Conservation (phyloP, 2,329 filamentous ascomycete species). For the Curvularia verruculosa region DNA sequence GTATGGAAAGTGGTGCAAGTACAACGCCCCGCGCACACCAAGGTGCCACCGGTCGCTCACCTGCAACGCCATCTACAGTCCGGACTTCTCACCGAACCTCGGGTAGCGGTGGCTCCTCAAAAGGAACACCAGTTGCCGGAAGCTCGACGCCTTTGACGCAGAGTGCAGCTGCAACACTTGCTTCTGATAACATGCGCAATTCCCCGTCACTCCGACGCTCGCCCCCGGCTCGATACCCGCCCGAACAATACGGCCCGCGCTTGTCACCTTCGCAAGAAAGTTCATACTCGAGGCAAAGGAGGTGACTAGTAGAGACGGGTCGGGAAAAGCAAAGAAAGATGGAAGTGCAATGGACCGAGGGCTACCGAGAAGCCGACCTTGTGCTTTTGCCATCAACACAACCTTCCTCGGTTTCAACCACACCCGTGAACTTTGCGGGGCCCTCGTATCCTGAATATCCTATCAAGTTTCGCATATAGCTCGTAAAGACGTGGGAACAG, state of each 20-base stretch:
- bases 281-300: conserved; percentile 32
- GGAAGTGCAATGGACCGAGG: conserved; percentile 46
- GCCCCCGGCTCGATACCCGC: conserved; percentile 37
- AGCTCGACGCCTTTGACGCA: conserved; percentile 36
- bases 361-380: conserved; percentile 43
- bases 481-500: no score
- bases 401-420: conserved; percentile 31
- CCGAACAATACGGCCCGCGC: conserved; percentile 21
- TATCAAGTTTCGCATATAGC: conserved; percentile 1
- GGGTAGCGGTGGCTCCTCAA: conserved; percentile 38
- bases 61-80: conserved; percentile 43
- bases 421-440: conserved; percentile 26
- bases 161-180: conserved; percentile 38
- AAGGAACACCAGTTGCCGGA: conserved; percentile 32
- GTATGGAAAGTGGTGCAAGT: conserved; percentile 40
- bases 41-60: conserved; percentile 37
- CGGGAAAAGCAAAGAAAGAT: conserved; percentile 43
- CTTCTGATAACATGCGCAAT: conserved; percentile 34
- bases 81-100: conserved; percentile 35
- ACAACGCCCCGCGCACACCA: conserved; percentile 43
- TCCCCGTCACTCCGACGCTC: conserved; percentile 42
- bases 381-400: conserved; percentile 41
- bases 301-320: conserved; percentile 44
- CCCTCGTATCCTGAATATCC: conserved; percentile 5
- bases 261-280: conserved; percentile 37